Percentiles rank a stretch among this genome's conserved stretches.
Conservation (phyloP, 345 rosid genomes). For the Erucastrum elatum region DNA sequence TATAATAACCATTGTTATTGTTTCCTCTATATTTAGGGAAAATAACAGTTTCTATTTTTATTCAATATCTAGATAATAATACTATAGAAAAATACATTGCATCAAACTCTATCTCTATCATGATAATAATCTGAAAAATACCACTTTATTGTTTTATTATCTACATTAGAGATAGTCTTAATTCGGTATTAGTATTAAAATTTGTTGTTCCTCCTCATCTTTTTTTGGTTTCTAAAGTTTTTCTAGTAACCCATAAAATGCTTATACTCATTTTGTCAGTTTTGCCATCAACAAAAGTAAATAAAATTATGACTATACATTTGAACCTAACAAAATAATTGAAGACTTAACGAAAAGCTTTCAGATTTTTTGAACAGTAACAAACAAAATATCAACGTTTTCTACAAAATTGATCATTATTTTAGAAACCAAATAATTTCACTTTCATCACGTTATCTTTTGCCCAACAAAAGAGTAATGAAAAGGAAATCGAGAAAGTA, state of each 20-base stretch:
- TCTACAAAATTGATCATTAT: slow-evolving; percentile 11
- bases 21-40: neutral
- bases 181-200: neutral
- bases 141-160: neutral
- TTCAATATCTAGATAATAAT: neutral
- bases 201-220: neutral
- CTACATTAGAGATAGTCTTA: neutral
- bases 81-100: neutral
- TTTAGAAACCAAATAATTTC: slow-evolving; percentile 17
- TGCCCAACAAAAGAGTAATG: neutral
- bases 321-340: neutral
- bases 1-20: neutral
- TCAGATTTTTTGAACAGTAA: neutral
- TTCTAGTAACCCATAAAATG: neutral
- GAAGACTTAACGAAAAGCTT: neutral
- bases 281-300: neutral
- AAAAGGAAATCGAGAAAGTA: neutral
- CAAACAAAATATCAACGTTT: neutral
- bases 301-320: neutral
- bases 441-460: slow-evolving; percentile 10
- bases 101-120: neutral
- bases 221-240: neutral
- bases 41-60: neutral
- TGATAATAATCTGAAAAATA: neutral
- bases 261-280: neutral